Percentiles rank a stretch among this genome's conserved stretches.
phyloP scores from a whole-genome alignment of 345 rosid species.

The Eucalyptus pumila region DNA sequence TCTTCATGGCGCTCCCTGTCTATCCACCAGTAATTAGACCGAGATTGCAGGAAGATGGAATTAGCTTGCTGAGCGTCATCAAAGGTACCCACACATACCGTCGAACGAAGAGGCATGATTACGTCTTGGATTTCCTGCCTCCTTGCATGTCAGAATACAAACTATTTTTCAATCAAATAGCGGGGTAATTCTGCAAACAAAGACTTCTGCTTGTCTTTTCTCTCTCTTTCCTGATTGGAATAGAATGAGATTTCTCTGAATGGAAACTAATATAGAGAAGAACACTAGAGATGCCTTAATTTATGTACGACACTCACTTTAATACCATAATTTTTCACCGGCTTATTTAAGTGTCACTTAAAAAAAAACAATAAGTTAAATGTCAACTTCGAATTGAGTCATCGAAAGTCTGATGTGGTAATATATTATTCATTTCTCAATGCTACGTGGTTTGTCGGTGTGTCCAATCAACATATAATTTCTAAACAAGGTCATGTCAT shows the following conservation, averaged over 20 bases:
- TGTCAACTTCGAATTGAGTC: too few relatives aligned
- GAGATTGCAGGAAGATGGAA: conserved; percentile 45
- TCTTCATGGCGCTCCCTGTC: not conserved
- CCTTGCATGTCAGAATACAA: conserved; percentile 44
- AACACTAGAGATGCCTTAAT: too few relatives aligned
- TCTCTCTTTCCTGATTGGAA: not conserved
- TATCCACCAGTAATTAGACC: not conserved
- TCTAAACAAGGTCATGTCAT: too few relatives aligned
- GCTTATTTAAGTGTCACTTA: too few relatives aligned
- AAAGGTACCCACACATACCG: conserved; percentile 59
- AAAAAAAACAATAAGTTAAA: too few relatives aligned
- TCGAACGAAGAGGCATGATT: conserved; percentile 32
- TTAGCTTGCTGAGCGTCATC: conserved; percentile 48
- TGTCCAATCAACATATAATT: too few relatives aligned
- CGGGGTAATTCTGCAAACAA: not conserved
- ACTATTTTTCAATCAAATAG: not conserved
- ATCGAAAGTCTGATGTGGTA: too few relatives aligned
- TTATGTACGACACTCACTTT: too few relatives aligned
- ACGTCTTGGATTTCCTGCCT: conserved; percentile 43
- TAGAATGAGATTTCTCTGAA: not conserved
- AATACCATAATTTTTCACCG: too few relatives aligned
- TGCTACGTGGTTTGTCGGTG: too few relatives aligned
- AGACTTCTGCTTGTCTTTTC: not conserved
- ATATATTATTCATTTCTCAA: too few relatives aligned
- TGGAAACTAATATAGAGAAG: not conserved